Percentiles rank a stretch among this genome's conserved stretches.
phyloP scores from a whole-genome alignment of 768 basidiomycete species.

The Kwoniella heveanensis region DNA sequence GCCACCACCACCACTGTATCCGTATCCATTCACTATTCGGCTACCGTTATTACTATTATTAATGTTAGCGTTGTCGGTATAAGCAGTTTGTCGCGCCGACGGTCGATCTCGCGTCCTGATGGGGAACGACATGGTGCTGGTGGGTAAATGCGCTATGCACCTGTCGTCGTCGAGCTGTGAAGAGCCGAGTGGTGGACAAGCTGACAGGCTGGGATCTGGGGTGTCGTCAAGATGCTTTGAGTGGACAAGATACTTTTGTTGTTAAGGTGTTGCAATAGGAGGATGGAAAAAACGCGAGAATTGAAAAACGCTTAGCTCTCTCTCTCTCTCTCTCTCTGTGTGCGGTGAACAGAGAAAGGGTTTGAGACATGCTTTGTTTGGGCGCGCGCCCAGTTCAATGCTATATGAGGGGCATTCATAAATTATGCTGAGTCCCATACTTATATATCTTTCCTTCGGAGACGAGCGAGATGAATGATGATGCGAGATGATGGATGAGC shows the following conservation, averaged over 20 bases:
- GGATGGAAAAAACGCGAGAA: too few relatives aligned
- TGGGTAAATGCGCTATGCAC: background rate
- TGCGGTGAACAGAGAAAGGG: too few relatives aligned
- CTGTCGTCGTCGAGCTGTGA: background rate
- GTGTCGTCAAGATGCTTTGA: too few relatives aligned
- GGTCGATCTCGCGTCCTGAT: slow-evolving; percentile 18
- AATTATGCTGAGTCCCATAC: background rate
- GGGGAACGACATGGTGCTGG: slow-evolving; percentile 22
- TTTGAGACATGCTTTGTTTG: too few relatives aligned
- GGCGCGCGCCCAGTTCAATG: background rate
- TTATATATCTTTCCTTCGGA: background rate
- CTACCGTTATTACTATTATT: background rate
- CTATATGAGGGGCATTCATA: background rate
- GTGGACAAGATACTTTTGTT: too few relatives aligned
- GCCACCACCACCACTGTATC: too few relatives aligned
- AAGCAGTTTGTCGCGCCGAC: background rate
- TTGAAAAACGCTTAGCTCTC: too few relatives aligned
- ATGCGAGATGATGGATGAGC: background rate
- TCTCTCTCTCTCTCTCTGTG: too few relatives aligned
- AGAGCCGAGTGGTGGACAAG: too few relatives aligned
- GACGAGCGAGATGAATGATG: background rate
- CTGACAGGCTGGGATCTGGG: too few relatives aligned
- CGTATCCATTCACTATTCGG: too few relatives aligned
- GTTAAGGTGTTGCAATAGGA: too few relatives aligned
- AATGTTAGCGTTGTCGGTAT: background rate